Base-by-base conservation (phyloP, 1,284 basidiomycete genomes). In the Sparassis latifolia region DNA sequence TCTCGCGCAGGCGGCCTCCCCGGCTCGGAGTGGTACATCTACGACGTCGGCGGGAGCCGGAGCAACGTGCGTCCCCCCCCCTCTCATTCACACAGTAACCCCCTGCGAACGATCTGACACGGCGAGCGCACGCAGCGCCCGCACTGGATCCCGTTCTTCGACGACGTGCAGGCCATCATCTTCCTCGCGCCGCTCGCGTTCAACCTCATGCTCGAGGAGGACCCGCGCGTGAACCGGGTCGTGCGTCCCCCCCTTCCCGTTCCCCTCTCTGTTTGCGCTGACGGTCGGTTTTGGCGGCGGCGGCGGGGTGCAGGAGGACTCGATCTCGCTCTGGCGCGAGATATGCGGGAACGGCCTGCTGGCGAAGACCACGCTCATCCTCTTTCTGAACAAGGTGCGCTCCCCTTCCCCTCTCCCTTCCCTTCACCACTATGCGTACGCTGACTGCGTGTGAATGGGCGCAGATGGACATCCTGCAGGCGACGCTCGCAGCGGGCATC, bases 61-160 rank as follows among this genome's bases (percentile, higher is more conserved):
- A 79, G 77, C 43, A 66, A 67, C 62, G 79, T 81, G 39, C 45
- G 59, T 60, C 9, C 45, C 41, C 32, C 44, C 7, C 35, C 12
- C 12, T 37, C 35, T 12, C 35, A 12, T 7, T 12, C 7, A 37
- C 7, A 12, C 35, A 37, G 35, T 37, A 12, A 37, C 12, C 35
- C 35, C 35, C 35, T 1, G 7, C 35, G 35, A 7, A 6, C 35
- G 7, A 37, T 37, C 35, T 12, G 7, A 20, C 20, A 20, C 20
- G 20, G 20, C 20, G 20, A 20, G 20, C 20, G 1, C 20, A 1
- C 44, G 33, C 59, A 86, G 84, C 74, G 84, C 38, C 74, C 76
- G 7, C 78, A 79, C 3, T 89, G 86, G 86, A 80, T 82, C 59
- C 79, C 81, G 0, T 84, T 77, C 61, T 84, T 84, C 55, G 80